Evolutionary conservation across 805 yeast genomes (phyloP), one percentile per base, ranked within the genome.

Genomic region (Yarrowia phangngaensis): DNA sequence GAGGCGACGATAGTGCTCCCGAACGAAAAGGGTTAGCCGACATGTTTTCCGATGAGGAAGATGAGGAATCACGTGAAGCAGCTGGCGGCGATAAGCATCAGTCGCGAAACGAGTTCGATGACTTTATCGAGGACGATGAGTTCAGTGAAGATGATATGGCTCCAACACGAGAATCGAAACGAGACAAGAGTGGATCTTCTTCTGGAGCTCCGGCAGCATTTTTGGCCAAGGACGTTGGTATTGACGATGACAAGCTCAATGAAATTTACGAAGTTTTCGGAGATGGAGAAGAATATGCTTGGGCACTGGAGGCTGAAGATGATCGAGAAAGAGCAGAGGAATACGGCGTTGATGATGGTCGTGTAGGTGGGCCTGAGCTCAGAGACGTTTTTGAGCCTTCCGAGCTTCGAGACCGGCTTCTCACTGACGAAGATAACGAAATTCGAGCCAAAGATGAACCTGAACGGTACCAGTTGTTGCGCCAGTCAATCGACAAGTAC

Each of bases 81-180:
- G n/a, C 31, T 20, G 7, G 23, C 31, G 6, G 38, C 5, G 8
- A 20, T 26, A 4, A 12, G 60, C 15, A 72, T 64, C 23, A 69
- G 53, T 26, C 67, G 16, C 67, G 23, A 65, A 51, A 88, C 61
- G 97, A 92, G 65, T 79, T 90, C 58, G 98, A 88, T 63, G 98
- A 89, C 62, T 92, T 92, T 68, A 92, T 92, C 57, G 98, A 90
- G 66, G 97, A 90, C 53, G 98, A 92, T 65, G 97, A 89, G 64
- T 83, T 84, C 60, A 85, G 94, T 7, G 97, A 87, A 26, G 50
- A 51, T 45, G 36, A 27, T 45, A 51, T 14, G 50, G 40, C 50
- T 51, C 45, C 45, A 9, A 36, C 45, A 1, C 26, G 41, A 30
- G 32, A 19, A 14, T 23, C 38, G 8, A 34, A 33, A 27, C 50